Base-by-base conservation (phyloP, 352 stramenopile species). In the Phytophthora lateralis region DNA sequence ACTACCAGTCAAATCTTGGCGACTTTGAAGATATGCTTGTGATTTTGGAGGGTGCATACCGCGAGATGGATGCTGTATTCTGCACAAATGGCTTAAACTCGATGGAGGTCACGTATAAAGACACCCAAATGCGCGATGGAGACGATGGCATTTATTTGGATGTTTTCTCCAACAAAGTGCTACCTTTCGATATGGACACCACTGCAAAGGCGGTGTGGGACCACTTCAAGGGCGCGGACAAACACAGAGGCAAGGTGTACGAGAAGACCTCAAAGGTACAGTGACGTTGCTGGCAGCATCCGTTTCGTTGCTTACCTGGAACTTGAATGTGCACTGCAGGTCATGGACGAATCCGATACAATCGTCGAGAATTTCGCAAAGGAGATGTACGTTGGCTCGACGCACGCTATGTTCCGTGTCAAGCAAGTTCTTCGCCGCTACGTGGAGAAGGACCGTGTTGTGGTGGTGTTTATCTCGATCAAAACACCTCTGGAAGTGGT, bases 291-390 rank as follows among this genome's bases (percentile, higher is more conserved):
- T 17, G n/a, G 8, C n/a, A 45, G 8, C 39, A 45, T 12, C 3
- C 15, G 6, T 26, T 15, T 56, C 6, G 12, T 14, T 55, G 11
- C n/a, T 58, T 45, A 37, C 32, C 12, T 9, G 14, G 3, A 45
- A 24, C 18, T 26, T 26, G 2, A 12, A 12, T 14, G 8, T 45
- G 17, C 17, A 20, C 12, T 41, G 35, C 38, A 71, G 64, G 38
- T 69, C 10, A 54, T 73, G 47, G 59, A 73, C 39, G 64, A 69
- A 24, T 59, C 64, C 7, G 61, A 78, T 17, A 78, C 70, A n/a
- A 75, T 78, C 48, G 62, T 78, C 27, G 66, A 78, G 53, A 73
- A 73, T 50, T 78, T 78, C 55, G 70, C 62, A 12, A 67, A 75
- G 39, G 70, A 78, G 45, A 66, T 78, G 39, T 64, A 69, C 24